A percentile compares a stretch with the other conserved stretches of the same genome.
These are phyloP conservation scores for Penicillium rolfsii DNA, from an alignment of 2,329 filamentous ascomycete genomes.

Conservation along the genomic window DNA sequence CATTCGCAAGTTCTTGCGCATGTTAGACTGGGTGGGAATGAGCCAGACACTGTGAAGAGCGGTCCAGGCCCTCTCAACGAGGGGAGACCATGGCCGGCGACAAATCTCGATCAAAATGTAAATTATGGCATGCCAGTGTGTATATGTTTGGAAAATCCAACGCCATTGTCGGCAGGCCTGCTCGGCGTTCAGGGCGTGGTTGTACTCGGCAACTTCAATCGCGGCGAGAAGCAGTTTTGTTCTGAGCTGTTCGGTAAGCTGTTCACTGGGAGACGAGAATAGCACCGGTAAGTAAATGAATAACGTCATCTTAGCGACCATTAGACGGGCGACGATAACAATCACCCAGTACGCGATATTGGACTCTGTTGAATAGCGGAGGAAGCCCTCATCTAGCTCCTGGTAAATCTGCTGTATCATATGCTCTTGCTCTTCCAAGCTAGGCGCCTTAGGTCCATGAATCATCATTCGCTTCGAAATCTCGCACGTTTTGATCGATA, in stretches of 20 bases:
- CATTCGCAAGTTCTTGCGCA: conserved; percentile 35
- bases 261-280: conserved; percentile 40
- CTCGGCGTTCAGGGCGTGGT: conserved; percentile 58
- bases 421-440: conserved; percentile 49
- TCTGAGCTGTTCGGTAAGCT: conserved; percentile 41
- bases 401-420: conserved; percentile 54
- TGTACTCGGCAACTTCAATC: conserved; percentile 54
- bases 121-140: conserved; percentile 62
- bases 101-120: conserved; percentile 59
- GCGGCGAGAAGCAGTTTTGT: conserved; percentile 43
- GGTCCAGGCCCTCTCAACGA: conserved; percentile 54
- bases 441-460: conserved; percentile 31
- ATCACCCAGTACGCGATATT: conserved; percentile 55
- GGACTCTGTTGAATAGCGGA: conserved; percentile 45
- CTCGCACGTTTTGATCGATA: conserved; percentile 44
- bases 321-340: conserved; percentile 47
- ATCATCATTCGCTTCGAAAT: conserved; percentile 44
- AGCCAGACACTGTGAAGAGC: conserved; percentile 50
- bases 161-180: conserved; percentile 55
- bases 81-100: conserved; percentile 51
- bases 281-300: conserved; percentile 59
- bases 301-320: conserved; percentile 49
- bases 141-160: conserved; percentile 64
- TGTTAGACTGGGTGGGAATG: conserved; percentile 39
- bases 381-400: conserved; percentile 49